Conservation (phyloP, 441 rosid species). For the Jatropha multifida region DNA sequence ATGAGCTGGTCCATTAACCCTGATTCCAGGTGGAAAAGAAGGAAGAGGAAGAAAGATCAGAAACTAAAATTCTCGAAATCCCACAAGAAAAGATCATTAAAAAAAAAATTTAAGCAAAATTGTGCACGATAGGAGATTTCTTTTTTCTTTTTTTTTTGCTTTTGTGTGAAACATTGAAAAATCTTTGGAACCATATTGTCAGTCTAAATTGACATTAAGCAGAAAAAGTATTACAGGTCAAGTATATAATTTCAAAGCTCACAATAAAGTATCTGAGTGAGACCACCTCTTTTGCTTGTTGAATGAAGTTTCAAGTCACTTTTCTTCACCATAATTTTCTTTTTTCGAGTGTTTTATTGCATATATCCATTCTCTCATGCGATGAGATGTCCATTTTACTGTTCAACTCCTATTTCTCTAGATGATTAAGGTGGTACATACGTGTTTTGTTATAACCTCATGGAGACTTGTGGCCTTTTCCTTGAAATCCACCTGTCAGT, state of each 20-base stretch:
- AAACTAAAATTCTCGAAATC: background rate
- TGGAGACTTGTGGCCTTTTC: slow-evolving; percentile 50
- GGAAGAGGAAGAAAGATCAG: background rate
- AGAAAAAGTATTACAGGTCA: background rate
- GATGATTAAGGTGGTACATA: slow-evolving; percentile 25
- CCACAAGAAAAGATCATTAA: background rate
- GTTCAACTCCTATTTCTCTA: background rate
- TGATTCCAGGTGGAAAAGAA: background rate
- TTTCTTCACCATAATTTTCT: background rate
- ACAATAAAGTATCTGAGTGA: background rate
- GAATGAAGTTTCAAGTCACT: too few species aligned
- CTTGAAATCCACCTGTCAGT: slow-evolving; percentile 45
- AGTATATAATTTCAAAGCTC: background rate
- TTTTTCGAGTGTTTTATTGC: background rate
- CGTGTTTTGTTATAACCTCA: slow-evolving; percentile 52
- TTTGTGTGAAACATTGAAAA: background rate
- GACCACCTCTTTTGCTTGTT: too few species aligned
- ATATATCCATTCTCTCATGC: background rate
- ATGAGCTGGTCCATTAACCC: background rate
- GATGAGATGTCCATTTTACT: background rate
- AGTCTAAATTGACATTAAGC: background rate
- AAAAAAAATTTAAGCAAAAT: background rate
- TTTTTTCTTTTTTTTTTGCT: background rate
- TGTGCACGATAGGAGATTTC: too few species aligned
- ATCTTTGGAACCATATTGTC: background rate